Evolutionary conservation across 1,139 yeast genomes (phyloP).

Genomic region (Protomyces gravidus): DNA sequence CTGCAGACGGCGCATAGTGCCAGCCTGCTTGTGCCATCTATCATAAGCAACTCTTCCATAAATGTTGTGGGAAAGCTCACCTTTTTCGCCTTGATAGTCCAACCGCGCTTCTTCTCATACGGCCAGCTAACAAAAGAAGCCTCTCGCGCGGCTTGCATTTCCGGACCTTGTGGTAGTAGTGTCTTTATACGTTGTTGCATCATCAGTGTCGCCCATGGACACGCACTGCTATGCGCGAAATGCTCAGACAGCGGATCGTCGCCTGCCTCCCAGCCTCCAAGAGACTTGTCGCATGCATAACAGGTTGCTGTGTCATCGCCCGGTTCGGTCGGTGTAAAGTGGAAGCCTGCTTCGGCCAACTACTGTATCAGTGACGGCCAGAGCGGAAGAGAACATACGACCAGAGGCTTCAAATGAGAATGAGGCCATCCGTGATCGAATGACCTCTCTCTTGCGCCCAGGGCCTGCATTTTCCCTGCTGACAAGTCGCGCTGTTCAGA

Average conservation of each 20-base stretch:
- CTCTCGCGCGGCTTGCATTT: conserved; percentile 47
- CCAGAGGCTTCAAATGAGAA: background rate
- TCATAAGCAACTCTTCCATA: background rate
- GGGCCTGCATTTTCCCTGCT: too few species aligned
- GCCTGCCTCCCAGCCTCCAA: conserved; percentile 43
- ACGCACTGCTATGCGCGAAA: conserved; percentile 38
- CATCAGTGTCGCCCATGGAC: conserved; percentile 21
- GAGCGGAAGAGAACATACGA: background rate
- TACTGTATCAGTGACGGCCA: conserved; percentile 6
- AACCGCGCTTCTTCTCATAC: conserved; percentile 45
- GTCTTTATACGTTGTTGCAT: conserved; percentile 7
- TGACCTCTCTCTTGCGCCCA: background rate
- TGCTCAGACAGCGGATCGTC: conserved; percentile 48
- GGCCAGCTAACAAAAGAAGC: conserved; percentile 59
- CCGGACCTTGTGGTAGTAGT: conserved; percentile 44
- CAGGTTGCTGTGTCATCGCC: conserved; percentile 56
- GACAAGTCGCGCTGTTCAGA: too few species aligned
- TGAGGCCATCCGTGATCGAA: background rate
- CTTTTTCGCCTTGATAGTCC: conserved; percentile 44
- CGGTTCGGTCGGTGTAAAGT: conserved; percentile 51
- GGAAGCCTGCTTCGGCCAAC: conserved; percentile 66
- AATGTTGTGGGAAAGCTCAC: conserved; percentile 35
- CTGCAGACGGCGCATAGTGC: conserved; percentile 60
- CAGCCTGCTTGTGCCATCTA: conserved; percentile 65
- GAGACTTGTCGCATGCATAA: conserved; percentile 50